phyloP scores from a whole-genome alignment of 2,329 filamentous ascomycete species.

The Pseudogymnoascus sp. region DNA sequence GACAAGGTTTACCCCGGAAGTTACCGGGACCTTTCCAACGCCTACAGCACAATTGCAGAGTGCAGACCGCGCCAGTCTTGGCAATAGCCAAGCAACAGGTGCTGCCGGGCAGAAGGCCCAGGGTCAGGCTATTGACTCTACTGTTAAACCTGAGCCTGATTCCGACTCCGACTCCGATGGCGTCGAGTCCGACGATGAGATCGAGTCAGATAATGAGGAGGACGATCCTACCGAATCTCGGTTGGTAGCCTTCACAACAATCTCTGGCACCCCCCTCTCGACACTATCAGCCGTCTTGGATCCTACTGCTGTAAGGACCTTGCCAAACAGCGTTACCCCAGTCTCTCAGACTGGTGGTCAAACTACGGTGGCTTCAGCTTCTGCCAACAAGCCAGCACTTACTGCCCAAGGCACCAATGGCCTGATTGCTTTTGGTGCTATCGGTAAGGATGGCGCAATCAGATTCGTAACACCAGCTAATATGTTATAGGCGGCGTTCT shows the following conservation, averaged over 20 bases:
- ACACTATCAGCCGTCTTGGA: background rate
- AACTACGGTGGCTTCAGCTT: background rate
- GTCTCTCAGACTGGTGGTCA: background rate
- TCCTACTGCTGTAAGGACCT: background rate
- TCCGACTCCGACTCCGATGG: background rate
- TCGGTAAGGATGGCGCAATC: background rate
- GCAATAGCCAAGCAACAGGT: background rate
- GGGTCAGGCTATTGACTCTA: background rate
- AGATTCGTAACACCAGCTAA: background rate
- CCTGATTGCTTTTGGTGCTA: background rate
- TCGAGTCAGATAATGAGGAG: background rate
- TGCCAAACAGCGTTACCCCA: background rate
- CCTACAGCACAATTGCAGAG: slow-evolving; percentile 5
- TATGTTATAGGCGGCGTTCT: background rate
- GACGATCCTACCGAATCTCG: background rate
- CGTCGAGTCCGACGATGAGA: background rate
- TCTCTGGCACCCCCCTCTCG: slow-evolving; percentile 1
- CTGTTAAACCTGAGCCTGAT: background rate
- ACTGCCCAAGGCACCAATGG: background rate
- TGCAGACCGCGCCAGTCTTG: background rate
- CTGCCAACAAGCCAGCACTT: background rate
- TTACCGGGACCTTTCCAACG: background rate
- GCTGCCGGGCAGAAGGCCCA: background rate
- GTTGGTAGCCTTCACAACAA: background rate
- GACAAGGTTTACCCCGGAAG: background rate